phyloP scores from a whole-genome alignment of 2,329 filamentous ascomycete genomes.

The Colletotrichum eleusines region DNA sequence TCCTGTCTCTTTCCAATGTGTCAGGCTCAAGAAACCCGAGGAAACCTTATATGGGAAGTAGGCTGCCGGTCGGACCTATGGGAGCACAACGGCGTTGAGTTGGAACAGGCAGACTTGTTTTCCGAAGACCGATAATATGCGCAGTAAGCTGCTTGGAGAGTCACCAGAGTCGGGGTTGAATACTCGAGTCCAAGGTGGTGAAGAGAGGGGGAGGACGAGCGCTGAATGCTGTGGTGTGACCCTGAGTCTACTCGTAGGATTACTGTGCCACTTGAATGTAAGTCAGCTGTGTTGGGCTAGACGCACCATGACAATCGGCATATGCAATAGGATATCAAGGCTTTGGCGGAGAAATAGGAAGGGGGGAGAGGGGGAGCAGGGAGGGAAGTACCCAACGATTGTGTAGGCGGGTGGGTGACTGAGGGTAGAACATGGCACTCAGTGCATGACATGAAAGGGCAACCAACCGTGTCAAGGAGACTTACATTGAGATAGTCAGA shows the following conservation, averaged over 20 bases:
- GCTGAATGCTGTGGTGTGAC: constrained; percentile 25
- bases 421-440: too few species aligned
- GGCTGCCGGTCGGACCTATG: constrained; percentile 8
- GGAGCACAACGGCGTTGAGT: not conserved
- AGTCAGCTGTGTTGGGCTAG: constrained; percentile 13
- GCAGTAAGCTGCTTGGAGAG: not conserved
- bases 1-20: not conserved
- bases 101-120: not conserved
- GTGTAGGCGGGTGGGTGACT: not conserved
- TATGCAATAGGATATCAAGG: constrained; percentile 8
- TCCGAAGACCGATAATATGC: constrained; percentile 6
- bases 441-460: constrained; percentile 19
- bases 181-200: not conserved
- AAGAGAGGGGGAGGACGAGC: constrained; percentile 7
- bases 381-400: not conserved
- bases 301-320: constrained; percentile 1
- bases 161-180: not conserved
- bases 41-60: not conserved
- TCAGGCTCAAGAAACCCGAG: not conserved
- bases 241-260: constrained; percentile 12
- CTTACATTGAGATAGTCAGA: constrained; percentile 27
- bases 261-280: constrained; percentile 5
- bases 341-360: constrained; percentile 8
- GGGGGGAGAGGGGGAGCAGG: not conserved
- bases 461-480: constrained; percentile 4